phyloP scores from a whole-genome alignment of 306 rosid species.

The Quercus gilva region DNA sequence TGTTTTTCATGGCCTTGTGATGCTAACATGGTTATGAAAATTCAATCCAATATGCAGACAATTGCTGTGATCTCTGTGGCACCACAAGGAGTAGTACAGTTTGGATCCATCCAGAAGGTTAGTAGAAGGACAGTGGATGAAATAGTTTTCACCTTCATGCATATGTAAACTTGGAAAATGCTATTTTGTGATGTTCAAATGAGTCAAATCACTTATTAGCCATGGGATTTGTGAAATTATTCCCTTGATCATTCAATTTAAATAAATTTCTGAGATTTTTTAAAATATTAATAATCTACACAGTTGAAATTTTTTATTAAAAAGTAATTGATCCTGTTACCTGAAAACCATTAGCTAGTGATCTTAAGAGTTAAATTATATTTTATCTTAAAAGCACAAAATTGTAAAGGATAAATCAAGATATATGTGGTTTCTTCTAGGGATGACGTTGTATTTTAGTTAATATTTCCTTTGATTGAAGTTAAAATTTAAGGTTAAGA shows the following conservation, averaged over 20 bases:
- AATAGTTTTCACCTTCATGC: neutral
- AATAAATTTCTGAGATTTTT: neutral
- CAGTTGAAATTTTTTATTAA: neutral
- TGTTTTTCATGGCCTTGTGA: neutral
- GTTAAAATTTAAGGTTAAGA: neutral
- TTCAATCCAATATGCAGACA: conserved; percentile 52
- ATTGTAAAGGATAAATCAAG: neutral
- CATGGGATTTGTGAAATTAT: neutral
- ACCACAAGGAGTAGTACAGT: conserved; percentile 59
- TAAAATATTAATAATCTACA: no score
- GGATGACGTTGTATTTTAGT: neutral
- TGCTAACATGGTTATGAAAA: conserved; percentile 19
- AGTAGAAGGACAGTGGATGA: conserved; percentile 10
- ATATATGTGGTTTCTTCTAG: neutral
- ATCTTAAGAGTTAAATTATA: neutral
- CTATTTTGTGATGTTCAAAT: conserved; percentile 1
- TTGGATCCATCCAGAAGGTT: conserved; percentile 81
- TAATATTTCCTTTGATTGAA: neutral
- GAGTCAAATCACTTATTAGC: neutral
- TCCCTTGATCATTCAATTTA: neutral
- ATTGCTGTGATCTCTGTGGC: conserved; percentile 57
- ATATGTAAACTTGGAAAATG: neutral
- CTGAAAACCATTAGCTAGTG: neutral
- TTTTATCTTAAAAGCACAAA: neutral
- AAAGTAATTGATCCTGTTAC: neutral